These are phyloP conservation scores for Termitomyces sp. DNA, from an alignment of 768 basidiomycete genomes.

Conservation along the genomic window DNA sequence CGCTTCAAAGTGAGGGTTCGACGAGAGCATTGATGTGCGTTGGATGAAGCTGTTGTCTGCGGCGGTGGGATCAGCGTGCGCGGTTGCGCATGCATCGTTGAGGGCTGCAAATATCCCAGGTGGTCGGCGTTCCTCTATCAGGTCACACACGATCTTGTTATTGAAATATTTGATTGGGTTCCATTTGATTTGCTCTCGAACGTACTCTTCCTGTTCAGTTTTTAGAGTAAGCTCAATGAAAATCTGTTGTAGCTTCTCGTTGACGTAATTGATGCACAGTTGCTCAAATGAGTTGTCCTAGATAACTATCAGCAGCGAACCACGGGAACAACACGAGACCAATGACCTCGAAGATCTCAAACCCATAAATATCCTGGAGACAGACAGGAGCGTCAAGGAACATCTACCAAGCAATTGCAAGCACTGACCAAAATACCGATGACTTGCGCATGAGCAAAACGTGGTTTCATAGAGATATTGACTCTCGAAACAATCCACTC, in stretches of 20 bases:
- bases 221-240: slow-evolving; percentile 99
- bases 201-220: slow-evolving; percentile 99
- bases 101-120: slow-evolving; percentile 97
- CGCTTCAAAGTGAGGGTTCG: slow-evolving; percentile 91
- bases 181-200: slow-evolving; percentile 98
- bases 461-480: slow-evolving; percentile 94
- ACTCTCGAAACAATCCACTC: slow-evolving; percentile 98
- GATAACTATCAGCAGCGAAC: slow-evolving; percentile 3
- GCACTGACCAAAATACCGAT: slow-evolving; percentile 83
- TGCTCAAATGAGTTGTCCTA: slow-evolving; percentile 96
- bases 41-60: slow-evolving; percentile 98
- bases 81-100: slow-evolving; percentile 98
- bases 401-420: background rate
- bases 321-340: background rate
- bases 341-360: slow-evolving; percentile 91
- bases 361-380: slow-evolving; percentile 90
- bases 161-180: slow-evolving; percentile 99
- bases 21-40: slow-evolving; percentile 71
- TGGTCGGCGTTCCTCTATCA: slow-evolving; percentile 94
- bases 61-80: slow-evolving; percentile 93
- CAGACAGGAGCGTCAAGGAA: background rate
- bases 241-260: slow-evolving; percentile 99
- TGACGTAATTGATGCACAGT: slow-evolving; percentile 99
- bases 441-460: slow-evolving; percentile 64
- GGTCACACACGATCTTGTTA: slow-evolving; percentile 96